Conservation (phyloP, 176 grass and related monocot genomes). For the Rhynchospora breviuscula region DNA sequence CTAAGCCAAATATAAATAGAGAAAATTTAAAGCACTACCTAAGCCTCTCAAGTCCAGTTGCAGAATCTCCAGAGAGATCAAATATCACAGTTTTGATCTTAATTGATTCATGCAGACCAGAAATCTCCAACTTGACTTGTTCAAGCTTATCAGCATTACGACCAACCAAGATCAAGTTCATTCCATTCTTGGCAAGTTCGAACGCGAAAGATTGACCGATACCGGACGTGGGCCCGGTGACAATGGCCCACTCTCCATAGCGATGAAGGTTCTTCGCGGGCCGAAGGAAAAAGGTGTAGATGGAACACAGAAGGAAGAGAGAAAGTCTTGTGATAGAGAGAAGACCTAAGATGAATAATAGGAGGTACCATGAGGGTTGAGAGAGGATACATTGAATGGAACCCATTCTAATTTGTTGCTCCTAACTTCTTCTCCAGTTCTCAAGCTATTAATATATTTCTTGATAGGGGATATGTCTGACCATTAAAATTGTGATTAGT, state of each 20-base stretch:
- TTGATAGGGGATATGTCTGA: neutral
- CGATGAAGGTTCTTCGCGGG: slow-evolving; percentile 43
- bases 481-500: neutral
- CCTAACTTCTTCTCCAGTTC: neutral
- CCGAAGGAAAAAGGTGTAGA: slow-evolving; percentile 63
- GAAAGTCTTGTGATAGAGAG: slow-evolving; percentile 24
- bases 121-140: slow-evolving; percentile 30
- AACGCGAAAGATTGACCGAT: slow-evolving; percentile 58
- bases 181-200: slow-evolving; percentile 40
- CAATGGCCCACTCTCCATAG: slow-evolving; percentile 69
- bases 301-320: slow-evolving; percentile 29
- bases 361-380: slow-evolving; percentile 46
- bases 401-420: neutral
- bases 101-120: neutral
- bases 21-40: neutral
- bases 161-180: slow-evolving; percentile 61
- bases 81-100: slow-evolving; percentile 47
- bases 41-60: slow-evolving; percentile 30
- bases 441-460: neutral
- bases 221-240: slow-evolving; percentile 74
- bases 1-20: neutral
- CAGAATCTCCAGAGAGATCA: slow-evolving; percentile 46
- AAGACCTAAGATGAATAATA: slow-evolving; percentile 38
- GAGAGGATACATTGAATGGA: neutral
- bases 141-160: slow-evolving; percentile 62